These are phyloP conservation scores for Emericellopsis cladophorae DNA, from an alignment of 2,329 filamentous ascomycete species.

Conservation along the genomic window DNA sequence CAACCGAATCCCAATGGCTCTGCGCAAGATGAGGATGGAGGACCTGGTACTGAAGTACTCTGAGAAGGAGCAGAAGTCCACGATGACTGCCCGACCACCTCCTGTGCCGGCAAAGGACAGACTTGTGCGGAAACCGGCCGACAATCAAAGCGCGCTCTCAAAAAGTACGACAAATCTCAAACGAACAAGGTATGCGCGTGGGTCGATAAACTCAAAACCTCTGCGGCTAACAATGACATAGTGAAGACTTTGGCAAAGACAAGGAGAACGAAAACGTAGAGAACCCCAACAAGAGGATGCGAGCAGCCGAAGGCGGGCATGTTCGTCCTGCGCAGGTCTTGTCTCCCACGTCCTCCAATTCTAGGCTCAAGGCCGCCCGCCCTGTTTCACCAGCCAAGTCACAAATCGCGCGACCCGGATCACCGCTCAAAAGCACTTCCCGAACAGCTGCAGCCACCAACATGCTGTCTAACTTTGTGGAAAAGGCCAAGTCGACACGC, in stretches of 20 bases:
- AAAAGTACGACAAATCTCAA: slow-evolving; percentile 15
- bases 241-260: slow-evolving; percentile 53
- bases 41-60: slow-evolving; percentile 51
- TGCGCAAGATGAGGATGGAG: slow-evolving; percentile 71
- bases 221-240: slow-evolving; percentile 16
- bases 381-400: slow-evolving; percentile 42
- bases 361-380: slow-evolving; percentile 44
- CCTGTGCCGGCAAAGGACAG: slow-evolving; percentile 38
- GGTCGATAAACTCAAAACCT: slow-evolving; percentile 3
- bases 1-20: slow-evolving; percentile 72
- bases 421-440: slow-evolving; percentile 42
- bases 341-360: slow-evolving; percentile 75
- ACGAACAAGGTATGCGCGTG: slow-evolving; percentile 33
- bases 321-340: slow-evolving; percentile 47
- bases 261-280: slow-evolving; percentile 62
- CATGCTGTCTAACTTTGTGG: slow-evolving; percentile 43
- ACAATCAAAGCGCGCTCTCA: too few relatives aligned
- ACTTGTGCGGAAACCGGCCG: background rate
- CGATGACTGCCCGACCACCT: slow-evolving; percentile 20
- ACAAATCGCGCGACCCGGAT: slow-evolving; percentile 43
- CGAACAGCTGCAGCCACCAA: slow-evolving; percentile 28
- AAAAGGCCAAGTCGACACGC: slow-evolving; percentile 45
- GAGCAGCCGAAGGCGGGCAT: slow-evolving; percentile 25
- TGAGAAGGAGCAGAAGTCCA: slow-evolving; percentile 30
- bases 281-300: slow-evolving; percentile 58